A percentile compares a stretch with the other conserved stretches of the same genome.
These are phyloP conservation scores for Babesia sp. DNA, from an alignment of 169 alveolate species.

Conservation along the genomic window DNA sequence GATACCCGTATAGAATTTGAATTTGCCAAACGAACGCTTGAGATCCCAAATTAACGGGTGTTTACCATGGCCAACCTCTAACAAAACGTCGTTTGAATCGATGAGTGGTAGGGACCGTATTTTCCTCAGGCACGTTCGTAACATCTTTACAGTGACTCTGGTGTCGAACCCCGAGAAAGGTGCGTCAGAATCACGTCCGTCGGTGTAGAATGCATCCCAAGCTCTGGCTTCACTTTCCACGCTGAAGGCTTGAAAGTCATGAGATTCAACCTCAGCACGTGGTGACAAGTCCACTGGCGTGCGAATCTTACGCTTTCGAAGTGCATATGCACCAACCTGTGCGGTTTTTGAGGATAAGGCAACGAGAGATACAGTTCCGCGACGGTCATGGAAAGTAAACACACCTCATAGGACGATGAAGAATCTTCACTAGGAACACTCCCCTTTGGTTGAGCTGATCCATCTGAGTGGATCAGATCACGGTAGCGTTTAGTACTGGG, in stretches of 20 bases:
- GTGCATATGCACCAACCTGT: constrained; percentile 10
- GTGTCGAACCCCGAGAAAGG: constrained; percentile 66
- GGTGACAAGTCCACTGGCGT: background rate
- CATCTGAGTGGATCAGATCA: too few species aligned
- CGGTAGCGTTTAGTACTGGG: too few species aligned
- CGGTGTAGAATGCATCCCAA: constrained; percentile 60
- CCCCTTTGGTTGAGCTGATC: too few species aligned
- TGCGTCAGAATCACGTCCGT: constrained; percentile 26
- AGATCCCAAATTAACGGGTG: constrained; percentile 75
- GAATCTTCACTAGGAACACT: too few species aligned
- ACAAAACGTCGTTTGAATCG: constrained; percentile 48
- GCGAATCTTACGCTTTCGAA: constrained; percentile 5
- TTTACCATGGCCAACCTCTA: constrained; percentile 80
- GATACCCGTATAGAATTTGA: constrained; percentile 41
- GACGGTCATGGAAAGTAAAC: too few species aligned
- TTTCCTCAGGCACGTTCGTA: constrained; percentile 13
- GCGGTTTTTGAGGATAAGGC: too few species aligned
- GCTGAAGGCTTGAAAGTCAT: constrained; percentile 1
- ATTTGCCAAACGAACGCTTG: constrained; percentile 24
- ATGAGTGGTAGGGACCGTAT: constrained; percentile 11
- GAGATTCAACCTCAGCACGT: background rate
- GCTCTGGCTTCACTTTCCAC: constrained; percentile 54
- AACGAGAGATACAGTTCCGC: too few species aligned
- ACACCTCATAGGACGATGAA: too few species aligned
- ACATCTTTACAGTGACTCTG: constrained; percentile 48